Evolutionary conservation across 2,329 filamentous ascomycete genomes (phyloP), one percentile per base, ranked within the genome.

Genomic region (Stenocarpella maydis): DNA sequence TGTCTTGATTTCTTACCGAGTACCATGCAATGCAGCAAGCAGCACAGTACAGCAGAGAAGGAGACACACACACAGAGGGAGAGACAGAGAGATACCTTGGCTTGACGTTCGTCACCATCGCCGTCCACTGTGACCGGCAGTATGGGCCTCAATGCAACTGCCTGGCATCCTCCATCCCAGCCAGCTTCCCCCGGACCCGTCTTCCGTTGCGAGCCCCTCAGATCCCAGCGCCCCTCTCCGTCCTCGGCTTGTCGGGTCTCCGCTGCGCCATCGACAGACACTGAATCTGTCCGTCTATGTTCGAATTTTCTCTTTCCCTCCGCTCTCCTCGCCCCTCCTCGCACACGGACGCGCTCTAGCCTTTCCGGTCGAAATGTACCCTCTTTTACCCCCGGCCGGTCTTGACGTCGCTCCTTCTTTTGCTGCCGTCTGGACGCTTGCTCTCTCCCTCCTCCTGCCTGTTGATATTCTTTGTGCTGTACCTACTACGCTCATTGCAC

Each of bases 221-320:
- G 54, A 37, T 49, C 54, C 43, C 17, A 39, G 45, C 28, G 43
- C 65, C 65, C 65, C 65, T 67, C 65, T 67, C 65, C 65, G 52
- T 67, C 65, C 65, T 67, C 65, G 65, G 65, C 65, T 67, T 58
- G 54, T 58, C 52, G 52, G 52, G 52, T 50, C 52, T 67, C 41
- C 52, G 53, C 49, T 37, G 41, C 26, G 43, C 28, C 37, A 39
- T 67, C 54, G 65, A 67, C 65, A 58, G 50, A 67, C 34, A 9
- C 47, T 63, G 58, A 26, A 47, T 47, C 50, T 49, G 52, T 47
- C 50, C 39, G 52, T 67, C 52, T 67, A 37, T 49, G 52, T 67
- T 49, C 28, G 64, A 58, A 26, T 58, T 58, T 67, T 67, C 64
- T 47, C 21, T 19, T 28, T 49, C 58, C 43, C 58, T 63, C 58